These are phyloP conservation scores for Solanum virginianum DNA, from an alignment of 257 asterid genomes.

Conservation along the genomic window DNA sequence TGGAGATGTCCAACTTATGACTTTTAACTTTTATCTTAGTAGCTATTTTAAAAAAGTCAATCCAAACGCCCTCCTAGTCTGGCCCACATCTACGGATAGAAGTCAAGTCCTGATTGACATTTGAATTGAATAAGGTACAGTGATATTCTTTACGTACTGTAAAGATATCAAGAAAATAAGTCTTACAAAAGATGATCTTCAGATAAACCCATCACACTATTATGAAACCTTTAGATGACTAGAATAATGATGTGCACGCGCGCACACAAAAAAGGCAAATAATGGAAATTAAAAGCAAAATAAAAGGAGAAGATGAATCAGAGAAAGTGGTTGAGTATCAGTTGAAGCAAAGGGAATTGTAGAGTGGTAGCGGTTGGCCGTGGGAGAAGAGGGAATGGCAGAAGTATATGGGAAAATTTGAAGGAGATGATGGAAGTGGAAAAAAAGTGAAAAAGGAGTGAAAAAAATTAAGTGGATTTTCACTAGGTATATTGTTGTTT, in stretches of 20 bases:
- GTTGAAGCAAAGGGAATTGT: not conserved
- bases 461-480: not conserved
- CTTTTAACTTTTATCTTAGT: not conserved
- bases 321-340: not conserved
- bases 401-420: not conserved
- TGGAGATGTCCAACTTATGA: too few species aligned
- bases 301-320: not conserved
- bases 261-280: not conserved
- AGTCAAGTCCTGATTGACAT: not conserved
- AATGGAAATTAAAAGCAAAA: not conserved
- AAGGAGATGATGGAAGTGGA: not conserved
- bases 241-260: not conserved
- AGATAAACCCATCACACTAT: not conserved
- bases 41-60: too few species aligned
- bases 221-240: not conserved
- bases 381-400: not conserved
- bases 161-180: not conserved
- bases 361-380: not conserved
- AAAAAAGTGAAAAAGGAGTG: not conserved
- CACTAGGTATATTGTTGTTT: not conserved
- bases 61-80: not conserved
- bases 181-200: not conserved
- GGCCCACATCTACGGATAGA: not conserved
- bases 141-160: not conserved
- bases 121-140: not conserved